Evolutionary conservation across 2,329 filamentous ascomycete species (phyloP).

Genomic region (Hymenoscyphus infarciens): DNA sequence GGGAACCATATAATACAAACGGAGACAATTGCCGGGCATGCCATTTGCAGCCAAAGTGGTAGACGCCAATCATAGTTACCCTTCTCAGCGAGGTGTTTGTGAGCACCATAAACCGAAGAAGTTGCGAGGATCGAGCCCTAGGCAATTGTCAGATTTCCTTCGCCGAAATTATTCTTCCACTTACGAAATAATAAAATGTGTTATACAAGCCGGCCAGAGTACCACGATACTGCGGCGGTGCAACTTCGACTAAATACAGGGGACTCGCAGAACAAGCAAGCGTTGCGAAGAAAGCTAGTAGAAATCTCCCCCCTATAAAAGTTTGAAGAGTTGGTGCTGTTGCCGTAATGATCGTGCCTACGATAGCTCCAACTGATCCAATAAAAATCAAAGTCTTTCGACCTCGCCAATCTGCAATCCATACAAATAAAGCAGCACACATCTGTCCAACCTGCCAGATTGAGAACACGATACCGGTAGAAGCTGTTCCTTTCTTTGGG

Average conservation of each 20-base stretch:
- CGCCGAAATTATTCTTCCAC: neutral
- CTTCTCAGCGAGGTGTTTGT: neutral
- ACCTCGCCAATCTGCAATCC: conserved; percentile 4
- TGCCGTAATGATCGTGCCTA: neutral
- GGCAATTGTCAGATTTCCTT: neutral
- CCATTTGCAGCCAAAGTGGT: conserved; percentile 2
- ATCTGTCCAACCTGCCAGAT: neutral
- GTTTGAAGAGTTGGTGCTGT: neutral
- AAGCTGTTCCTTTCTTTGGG: conserved; percentile 1
- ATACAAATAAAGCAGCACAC: neutral
- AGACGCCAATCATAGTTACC: neutral
- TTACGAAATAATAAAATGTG: neutral
- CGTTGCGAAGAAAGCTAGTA: neutral
- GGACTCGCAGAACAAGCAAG: neutral
- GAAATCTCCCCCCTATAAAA: neutral
- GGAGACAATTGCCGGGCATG: neutral
- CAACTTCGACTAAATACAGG: neutral
- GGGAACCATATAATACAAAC: conserved; percentile 1
- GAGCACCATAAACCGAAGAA: neutral
- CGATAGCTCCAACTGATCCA: neutral
- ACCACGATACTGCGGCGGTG: neutral
- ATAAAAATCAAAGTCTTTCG: conserved; percentile 1
- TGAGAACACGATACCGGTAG: neutral
- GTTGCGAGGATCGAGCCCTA: neutral
- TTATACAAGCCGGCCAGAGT: neutral